Base-by-base conservation (phyloP, 2,329 filamentous ascomycete genomes). In the Botrytis pseudocinerea region DNA sequence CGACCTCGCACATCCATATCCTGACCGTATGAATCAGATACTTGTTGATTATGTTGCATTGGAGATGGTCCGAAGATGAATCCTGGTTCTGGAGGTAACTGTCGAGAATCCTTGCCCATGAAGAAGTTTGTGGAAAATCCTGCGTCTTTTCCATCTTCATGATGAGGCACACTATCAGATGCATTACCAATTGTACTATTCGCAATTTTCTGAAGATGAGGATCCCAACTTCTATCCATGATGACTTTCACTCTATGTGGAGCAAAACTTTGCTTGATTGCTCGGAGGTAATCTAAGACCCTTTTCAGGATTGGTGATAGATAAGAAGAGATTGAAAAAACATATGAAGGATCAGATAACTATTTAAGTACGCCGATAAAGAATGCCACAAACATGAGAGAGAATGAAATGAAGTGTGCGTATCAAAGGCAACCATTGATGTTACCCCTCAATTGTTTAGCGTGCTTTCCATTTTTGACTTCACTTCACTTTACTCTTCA, bases 201-300 rank as follows among this genome's bases (percentile, higher is more conserved):
- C 68, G 76, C 64, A 61, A 78, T 77, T 16, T 74, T 75, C 65
- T 79, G 78, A 35, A 77, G 66, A 70, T 76, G 72, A 66, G 73
- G 74, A 74, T 80, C 76, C 18, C 74, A 59, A 16, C 68, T 35
- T 57, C 51, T n/a, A 63, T 76, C 54, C 68, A 70, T 70, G 40
- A 9, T 62, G 40, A 62, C 18, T 12, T 46, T 28, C 10, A 14
- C 64, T 32, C 4, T 25, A 14, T 4, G n/a, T 32, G n/a, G 28
- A 69, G 65, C n/a, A 57, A 44, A 18, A 42, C 48, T 57, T 28
- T 42, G 48, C 35, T 7, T 57, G 48, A 4, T 32, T 57, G 35
- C 48, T 57, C 22, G 35, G 32, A 57, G 25, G 48, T 42, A 14
- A 57, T 57, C 48, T 42, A n/a, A 22, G 42, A 14, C 4, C 48